Conservation (phyloP, 768 basidiomycete genomes). For the Russula virescens region DNA sequence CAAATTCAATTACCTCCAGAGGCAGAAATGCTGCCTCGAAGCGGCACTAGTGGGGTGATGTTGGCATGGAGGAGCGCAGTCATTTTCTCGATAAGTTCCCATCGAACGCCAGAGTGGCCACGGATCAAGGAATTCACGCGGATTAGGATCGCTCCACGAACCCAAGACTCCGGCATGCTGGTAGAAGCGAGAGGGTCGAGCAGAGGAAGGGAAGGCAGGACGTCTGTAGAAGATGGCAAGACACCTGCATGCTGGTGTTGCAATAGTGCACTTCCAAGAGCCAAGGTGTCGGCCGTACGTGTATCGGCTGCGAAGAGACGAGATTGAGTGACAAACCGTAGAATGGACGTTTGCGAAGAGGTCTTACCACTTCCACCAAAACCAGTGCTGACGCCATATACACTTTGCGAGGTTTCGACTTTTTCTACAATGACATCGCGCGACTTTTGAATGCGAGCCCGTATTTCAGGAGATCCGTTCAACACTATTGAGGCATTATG, state of each 20-base stretch:
- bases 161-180: constrained; percentile 84
- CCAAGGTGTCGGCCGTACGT: constrained; percentile 64
- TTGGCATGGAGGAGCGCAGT: constrained; percentile 61
- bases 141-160: constrained; percentile 79
- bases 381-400: constrained; percentile 84
- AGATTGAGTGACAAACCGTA: constrained; percentile 3
- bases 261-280: constrained; percentile 75
- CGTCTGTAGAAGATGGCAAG: constrained; percentile 50
- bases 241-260: constrained; percentile 80
- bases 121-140: constrained; percentile 87
- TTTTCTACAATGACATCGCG: constrained; percentile 61
- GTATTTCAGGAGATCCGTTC: constrained; percentile 43
- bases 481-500: constrained; percentile 49
- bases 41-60: constrained; percentile 73
- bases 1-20: constrained; percentile 54
- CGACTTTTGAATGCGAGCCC: constrained; percentile 53
- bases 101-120: constrained; percentile 81
- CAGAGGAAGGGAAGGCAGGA: constrained; percentile 56
- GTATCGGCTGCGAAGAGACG: constrained; percentile 55
- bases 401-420: constrained; percentile 57
- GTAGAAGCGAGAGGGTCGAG: constrained; percentile 60
- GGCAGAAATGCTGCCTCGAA: constrained; percentile 79
- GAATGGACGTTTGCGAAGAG: constrained; percentile 13
- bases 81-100: constrained; percentile 78
- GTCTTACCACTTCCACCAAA: constrained; percentile 72